Evolutionary conservation across 345 rosid genomes (phyloP).

Genomic region (Kernera saxatilis): DNA sequence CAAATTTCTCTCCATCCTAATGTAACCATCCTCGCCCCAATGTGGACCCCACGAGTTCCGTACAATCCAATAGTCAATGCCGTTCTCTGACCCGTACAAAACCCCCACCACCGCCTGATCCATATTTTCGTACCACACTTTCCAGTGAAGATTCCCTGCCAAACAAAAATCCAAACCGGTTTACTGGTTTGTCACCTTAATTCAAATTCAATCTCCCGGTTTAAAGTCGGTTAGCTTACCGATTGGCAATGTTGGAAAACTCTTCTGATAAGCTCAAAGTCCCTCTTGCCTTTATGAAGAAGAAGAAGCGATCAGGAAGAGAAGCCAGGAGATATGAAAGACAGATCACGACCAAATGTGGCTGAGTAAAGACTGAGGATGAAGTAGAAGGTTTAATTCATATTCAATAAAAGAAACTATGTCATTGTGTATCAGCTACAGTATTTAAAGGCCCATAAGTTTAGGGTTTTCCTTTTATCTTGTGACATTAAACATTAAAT

Average conservation of each 20-base stretch:
- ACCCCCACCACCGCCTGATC: conserved; percentile 82
- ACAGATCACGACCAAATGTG: too few relatives aligned
- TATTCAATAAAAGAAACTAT: too few relatives aligned
- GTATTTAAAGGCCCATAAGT: too few relatives aligned
- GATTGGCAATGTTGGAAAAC: conserved; percentile 70
- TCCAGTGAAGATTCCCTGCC: conserved; percentile 77
- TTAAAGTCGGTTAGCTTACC: conserved; percentile 32
- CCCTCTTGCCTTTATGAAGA: too few relatives aligned
- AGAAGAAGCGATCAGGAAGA: too few relatives aligned
- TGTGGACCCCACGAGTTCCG: conserved; percentile 84
- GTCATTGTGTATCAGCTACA: too few relatives aligned
- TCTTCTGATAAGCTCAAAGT: conserved; percentile 23
- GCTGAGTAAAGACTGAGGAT: too few relatives aligned
- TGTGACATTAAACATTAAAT: too few relatives aligned
- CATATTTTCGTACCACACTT: conserved; percentile 51
- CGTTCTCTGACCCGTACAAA: conserved; percentile 81
- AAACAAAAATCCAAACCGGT: neutral
- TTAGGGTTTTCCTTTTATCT: too few relatives aligned
- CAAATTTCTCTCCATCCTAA: conserved; percentile 61
- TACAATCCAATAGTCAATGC: conserved; percentile 76
- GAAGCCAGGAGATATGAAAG: too few relatives aligned
- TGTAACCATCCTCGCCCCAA: conserved; percentile 84
- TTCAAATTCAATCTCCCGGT: neutral
- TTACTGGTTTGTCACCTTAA: neutral
- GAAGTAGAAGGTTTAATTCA: too few relatives aligned